These are phyloP conservation scores for Beauveria australis DNA, from an alignment of 2,329 filamentous ascomycete species.

Conservation along the genomic window DNA sequence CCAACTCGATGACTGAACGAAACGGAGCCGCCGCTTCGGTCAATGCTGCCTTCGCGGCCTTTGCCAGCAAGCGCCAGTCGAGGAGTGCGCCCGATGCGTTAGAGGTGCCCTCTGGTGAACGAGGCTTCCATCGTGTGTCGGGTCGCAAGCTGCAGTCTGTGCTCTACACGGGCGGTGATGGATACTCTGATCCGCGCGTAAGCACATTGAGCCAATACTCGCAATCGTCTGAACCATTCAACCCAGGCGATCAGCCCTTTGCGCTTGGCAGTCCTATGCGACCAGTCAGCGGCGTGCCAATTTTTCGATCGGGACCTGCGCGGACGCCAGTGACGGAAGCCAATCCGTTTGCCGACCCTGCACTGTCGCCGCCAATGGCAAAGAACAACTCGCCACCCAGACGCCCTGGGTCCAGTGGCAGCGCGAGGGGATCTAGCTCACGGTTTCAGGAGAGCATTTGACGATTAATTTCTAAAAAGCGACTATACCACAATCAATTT, in stretches of 20 bases:
- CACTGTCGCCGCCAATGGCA: constrained; percentile 21
- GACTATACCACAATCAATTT: constrained; percentile 7
- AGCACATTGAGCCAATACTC: constrained; percentile 41
- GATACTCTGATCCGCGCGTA: constrained; percentile 44
- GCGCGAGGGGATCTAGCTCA: constrained; percentile 15
- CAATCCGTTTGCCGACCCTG: constrained; percentile 36
- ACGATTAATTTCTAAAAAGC: constrained; percentile 7
- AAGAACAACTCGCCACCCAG: constrained; percentile 18
- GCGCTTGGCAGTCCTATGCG: constrained; percentile 51
- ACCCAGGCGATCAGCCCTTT: constrained; percentile 30
- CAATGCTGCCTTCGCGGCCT: constrained; percentile 38
- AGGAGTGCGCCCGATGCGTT: constrained; percentile 11
- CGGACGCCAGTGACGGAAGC: constrained; percentile 52
- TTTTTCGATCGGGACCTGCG: constrained; percentile 57
- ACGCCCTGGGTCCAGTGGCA: constrained; percentile 17
- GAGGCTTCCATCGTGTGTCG: constrained; percentile 57
- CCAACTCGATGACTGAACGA: constrained; percentile 37
- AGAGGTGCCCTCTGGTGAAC: constrained; percentile 34
- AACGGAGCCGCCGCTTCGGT: constrained; percentile 30
- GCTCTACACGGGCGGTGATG: constrained; percentile 53
- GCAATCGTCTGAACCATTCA: constrained; percentile 36
- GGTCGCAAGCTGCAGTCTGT: constrained; percentile 58
- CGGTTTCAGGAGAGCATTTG: constrained; percentile 23
- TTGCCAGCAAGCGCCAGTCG: constrained; percentile 32
- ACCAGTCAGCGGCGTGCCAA: constrained; percentile 50